phyloP scores from a whole-genome alignment of 2,329 filamentous ascomycete species.

The Tolypocladium inflatum region DNA sequence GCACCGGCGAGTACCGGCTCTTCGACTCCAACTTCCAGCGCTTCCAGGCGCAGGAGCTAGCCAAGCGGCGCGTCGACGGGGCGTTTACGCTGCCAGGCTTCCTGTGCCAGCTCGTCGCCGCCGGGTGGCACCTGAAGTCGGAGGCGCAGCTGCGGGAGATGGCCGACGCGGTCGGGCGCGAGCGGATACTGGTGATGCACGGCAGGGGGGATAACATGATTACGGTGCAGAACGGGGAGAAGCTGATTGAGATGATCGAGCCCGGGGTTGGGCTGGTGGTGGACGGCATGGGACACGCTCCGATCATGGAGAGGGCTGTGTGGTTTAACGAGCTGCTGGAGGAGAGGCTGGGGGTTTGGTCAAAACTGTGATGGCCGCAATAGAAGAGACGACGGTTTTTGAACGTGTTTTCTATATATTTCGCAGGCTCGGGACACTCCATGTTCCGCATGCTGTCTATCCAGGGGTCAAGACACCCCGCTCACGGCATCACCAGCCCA shows the following conservation, averaged over 20 bases:
- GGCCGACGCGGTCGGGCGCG: slow-evolving; percentile 58
- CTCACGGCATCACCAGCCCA: slow-evolving; percentile 68
- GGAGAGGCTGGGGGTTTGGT: slow-evolving; percentile 42
- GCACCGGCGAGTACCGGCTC: slow-evolving; percentile 27
- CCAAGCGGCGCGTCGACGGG: slow-evolving; percentile 53
- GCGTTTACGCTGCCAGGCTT: slow-evolving; percentile 60
- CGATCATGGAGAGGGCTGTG: slow-evolving; percentile 58
- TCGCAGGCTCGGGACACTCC: not conserved
- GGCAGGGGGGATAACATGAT: slow-evolving; percentile 75
- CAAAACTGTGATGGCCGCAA: slow-evolving; percentile 26
- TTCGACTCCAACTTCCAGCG: slow-evolving; percentile 75
- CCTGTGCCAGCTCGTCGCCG: slow-evolving; percentile 67
- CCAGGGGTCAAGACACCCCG: not conserved
- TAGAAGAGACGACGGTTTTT: slow-evolving; percentile 3
- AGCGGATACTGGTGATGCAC: slow-evolving; percentile 69
- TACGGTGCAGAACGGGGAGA: slow-evolving; percentile 56
- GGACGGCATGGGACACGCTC: slow-evolving; percentile 67
- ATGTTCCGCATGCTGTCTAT: not conserved
- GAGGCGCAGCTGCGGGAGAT: slow-evolving; percentile 53
- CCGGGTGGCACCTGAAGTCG: slow-evolving; percentile 71
- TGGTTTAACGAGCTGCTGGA: slow-evolving; percentile 61
- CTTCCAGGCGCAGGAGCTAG: slow-evolving; percentile 69
- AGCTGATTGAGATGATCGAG: slow-evolving; percentile 54
- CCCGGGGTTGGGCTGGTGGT: slow-evolving; percentile 53
- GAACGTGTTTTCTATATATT: not conserved